Evolutionary conservation across 129 eudicot species (phyloP), one percentile per base, ranked within the genome.

Genomic region (Centella asiatica): DNA sequence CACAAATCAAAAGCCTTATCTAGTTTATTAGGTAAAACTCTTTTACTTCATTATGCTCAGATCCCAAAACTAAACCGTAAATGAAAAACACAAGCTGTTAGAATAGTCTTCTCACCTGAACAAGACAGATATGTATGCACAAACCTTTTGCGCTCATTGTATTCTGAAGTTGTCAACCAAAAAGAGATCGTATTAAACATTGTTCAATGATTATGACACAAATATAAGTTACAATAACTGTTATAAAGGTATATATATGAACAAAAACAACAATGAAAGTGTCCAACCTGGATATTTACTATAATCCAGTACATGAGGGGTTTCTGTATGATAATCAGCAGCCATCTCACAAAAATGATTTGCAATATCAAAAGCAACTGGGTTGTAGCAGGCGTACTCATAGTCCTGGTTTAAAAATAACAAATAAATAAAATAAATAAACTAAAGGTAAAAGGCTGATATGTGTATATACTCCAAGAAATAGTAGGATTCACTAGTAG

Each of bases 271-370:
- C 60, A 22, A 62, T 10, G 3, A 44, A n/a, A 34, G 59, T 48
- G 18, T 42, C 80, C n/a, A 52, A 93, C 99, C 92, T 24, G 99
- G 99, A 75, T 93, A 93, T 72, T 82, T 85, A 62, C 61, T 82
- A 69, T 79, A 93, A 66, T 93, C 92, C 86, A 93, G 65, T 34
- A 82, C 45, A 76, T 87, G 99, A 57, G 99, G 96, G 18, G 90
- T 85, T 49, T 93, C 96, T 56, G 99, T 84, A 78, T 93, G 99
- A 60, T 93, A 93, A 75, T 93, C 87, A 44, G 99, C 95, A 68
- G 95, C 96, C 99, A 93, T 93, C 82, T 93, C 99, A 61, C 96
- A 87, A 34, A 93, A 93, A 74, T 93, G 99, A 77, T 93, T 93
- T 49, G 99, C 99, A 61, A 93, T 67, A 68, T 93, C 99, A 60